Percentiles rank a stretch among this genome's conserved stretches.
Conservation (phyloP, 2,329 filamentous ascomycete species). For the Talaromyces sp. region DNA sequence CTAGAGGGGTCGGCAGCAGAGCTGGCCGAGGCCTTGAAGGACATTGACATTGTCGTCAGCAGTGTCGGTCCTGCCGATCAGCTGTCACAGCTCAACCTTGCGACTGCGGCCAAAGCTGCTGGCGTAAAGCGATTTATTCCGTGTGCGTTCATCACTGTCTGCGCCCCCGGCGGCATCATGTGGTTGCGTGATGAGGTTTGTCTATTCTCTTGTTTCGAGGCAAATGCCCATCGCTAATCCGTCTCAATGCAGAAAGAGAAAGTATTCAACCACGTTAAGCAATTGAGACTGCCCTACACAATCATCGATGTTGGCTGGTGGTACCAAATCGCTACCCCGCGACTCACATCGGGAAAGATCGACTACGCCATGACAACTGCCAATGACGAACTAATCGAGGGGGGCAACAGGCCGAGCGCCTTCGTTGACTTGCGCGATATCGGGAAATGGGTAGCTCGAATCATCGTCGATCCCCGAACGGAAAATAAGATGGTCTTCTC, state of each 20-base stretch:
- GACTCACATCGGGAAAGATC: constrained; percentile 33
- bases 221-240: neutral
- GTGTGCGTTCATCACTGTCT: constrained; percentile 37
- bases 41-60: constrained; percentile 37
- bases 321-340: constrained; percentile 42
- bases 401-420: constrained; percentile 20
- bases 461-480: constrained; percentile 46
- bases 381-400: constrained; percentile 30
- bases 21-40: constrained; percentile 15
- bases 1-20: constrained; percentile 2
- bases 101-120: constrained; percentile 39
- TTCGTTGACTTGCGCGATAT: constrained; percentile 45
- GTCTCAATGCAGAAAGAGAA: constrained; percentile 37
- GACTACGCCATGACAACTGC: constrained; percentile 36
- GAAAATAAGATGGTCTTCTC: constrained; percentile 44
- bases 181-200: constrained; percentile 25
- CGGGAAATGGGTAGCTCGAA: constrained; percentile 42
- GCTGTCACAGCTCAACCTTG: constrained; percentile 34
- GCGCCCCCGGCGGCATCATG: constrained; percentile 33
- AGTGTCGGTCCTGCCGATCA: constrained; percentile 23
- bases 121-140: constrained; percentile 46
- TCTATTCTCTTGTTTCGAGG: neutral
- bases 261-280: constrained; percentile 41
- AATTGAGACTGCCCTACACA: constrained; percentile 45
- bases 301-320: constrained; percentile 52